phyloP scores from a whole-genome alignment of 257 asterid species.

The Lycium barbarum region DNA sequence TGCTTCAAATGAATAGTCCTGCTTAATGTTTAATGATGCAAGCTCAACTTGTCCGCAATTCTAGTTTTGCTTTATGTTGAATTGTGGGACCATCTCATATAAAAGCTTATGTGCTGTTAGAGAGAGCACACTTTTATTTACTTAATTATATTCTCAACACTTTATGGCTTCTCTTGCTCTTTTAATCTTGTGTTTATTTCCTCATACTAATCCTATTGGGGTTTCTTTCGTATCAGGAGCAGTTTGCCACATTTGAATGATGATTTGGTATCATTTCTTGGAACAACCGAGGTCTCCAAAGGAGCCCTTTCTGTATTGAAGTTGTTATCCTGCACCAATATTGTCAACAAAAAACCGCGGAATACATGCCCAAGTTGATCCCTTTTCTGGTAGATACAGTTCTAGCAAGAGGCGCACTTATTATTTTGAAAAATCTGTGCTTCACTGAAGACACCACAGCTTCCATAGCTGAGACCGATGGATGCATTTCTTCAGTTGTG shows the following conservation, averaged over 20 bases:
- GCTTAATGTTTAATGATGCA: background rate
- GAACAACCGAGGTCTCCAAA: conserved; percentile 60
- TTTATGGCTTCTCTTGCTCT: background rate
- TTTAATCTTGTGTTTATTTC: background rate
- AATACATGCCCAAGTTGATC: conserved; percentile 22
- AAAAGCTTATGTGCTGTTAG: too few relatives aligned
- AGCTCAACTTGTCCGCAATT: background rate
- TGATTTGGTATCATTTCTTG: conserved; percentile 73
- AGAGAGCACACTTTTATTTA: too few relatives aligned
- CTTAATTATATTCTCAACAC: too few relatives aligned
- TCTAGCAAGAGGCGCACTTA: conserved; percentile 80
- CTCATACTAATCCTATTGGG: conserved; percentile 26
- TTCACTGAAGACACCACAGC: conserved; percentile 54
- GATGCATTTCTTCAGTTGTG: conserved; percentile 61
- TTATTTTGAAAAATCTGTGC: conserved; percentile 69
- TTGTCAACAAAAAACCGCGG: conserved; percentile 44
- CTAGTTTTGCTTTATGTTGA: background rate
- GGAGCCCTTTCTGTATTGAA: conserved; percentile 66
- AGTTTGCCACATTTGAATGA: conserved; percentile 51
- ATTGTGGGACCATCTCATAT: too few relatives aligned
- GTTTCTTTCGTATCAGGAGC: conserved; percentile 48
- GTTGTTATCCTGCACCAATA: conserved; percentile 47
- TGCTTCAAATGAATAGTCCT: background rate
- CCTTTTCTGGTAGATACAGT: conserved; percentile 49
- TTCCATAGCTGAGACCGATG: conserved; percentile 51